Evolutionary conservation across 2,329 filamentous ascomycete genomes (phyloP).

Genomic region (Fusarium armeniacum): DNA sequence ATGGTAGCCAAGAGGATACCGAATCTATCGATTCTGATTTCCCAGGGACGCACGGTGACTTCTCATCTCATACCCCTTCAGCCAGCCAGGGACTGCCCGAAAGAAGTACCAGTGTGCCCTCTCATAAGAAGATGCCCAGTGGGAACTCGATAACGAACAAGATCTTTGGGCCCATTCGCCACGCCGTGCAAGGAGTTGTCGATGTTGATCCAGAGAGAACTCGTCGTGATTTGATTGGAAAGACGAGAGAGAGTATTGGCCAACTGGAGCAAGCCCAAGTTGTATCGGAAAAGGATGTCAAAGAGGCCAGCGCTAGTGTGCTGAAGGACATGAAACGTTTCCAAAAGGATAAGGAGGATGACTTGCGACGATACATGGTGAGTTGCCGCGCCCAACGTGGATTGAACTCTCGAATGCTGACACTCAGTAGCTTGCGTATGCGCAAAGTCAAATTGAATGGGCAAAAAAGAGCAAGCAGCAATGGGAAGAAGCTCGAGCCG

Average conservation of each 20-base stretch:
- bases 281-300: constrained; percentile 91
- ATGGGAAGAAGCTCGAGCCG: constrained; percentile 90
- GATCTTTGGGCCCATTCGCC: constrained; percentile 94
- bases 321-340: constrained; percentile 92
- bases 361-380: constrained; percentile 96
- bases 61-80: constrained; percentile 73
- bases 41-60: constrained; percentile 85
- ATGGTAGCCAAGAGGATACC: constrained; percentile 78
- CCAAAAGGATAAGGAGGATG: constrained; percentile 95
- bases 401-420: constrained; percentile 37
- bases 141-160: constrained; percentile 93
- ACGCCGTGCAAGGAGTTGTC: constrained; percentile 95
- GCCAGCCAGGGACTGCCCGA: constrained; percentile 79
- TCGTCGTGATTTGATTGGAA: constrained; percentile 91
- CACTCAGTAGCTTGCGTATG: constrained; percentile 81
- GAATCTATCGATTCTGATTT: constrained; percentile 97
- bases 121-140: constrained; percentile 84
- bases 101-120: constrained; percentile 58
- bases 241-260: constrained; percentile 88
- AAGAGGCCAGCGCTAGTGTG: constrained; percentile 89
- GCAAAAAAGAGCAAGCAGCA: constrained; percentile 89
- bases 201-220: constrained; percentile 96
- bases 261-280: constrained; percentile 92
- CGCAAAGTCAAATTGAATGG: constrained; percentile 94
- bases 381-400: constrained; percentile 53